These are phyloP conservation scores for Pyricularia grisea DNA, from an alignment of 2,329 filamentous ascomycete species.

Conservation along the genomic window DNA sequence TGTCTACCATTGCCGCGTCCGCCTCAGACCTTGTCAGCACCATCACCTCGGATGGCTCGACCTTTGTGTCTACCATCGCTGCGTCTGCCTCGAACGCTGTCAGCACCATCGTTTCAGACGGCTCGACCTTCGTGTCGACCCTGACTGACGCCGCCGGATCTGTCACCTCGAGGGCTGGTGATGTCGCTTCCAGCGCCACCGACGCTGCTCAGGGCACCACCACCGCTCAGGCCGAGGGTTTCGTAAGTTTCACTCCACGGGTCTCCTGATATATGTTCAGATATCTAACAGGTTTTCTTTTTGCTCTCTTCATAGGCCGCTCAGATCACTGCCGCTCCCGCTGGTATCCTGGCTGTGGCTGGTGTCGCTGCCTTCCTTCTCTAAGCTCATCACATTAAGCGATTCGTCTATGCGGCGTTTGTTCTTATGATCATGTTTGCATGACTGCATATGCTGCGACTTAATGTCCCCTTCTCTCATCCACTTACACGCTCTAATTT, in stretches of 20 bases:
- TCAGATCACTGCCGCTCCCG: slow-evolving; percentile 33
- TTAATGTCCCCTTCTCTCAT: slow-evolving; percentile 2
- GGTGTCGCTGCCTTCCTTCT: slow-evolving; percentile 39
- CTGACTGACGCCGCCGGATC: slow-evolving; percentile 10
- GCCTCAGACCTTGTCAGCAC: slow-evolving; percentile 23
- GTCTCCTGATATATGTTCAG: neutral
- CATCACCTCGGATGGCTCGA: slow-evolving; percentile 9
- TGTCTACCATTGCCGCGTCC: slow-evolving; percentile 8
- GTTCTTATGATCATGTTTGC: neutral
- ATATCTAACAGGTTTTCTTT: slow-evolving; percentile 6
- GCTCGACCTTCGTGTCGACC: neutral
- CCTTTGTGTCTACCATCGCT: slow-evolving; percentile 8
- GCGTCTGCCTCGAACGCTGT: slow-evolving; percentile 20
- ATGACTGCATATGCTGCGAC: neutral
- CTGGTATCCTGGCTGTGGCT: slow-evolving; percentile 36
- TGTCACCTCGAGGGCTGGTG: slow-evolving; percentile 17
- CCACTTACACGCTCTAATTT: neutral
- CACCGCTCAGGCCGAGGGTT: slow-evolving; percentile 9
- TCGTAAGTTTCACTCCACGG: slow-evolving; percentile 14
- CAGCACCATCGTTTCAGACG: slow-evolving; percentile 18
- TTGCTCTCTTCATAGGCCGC: slow-evolving; percentile 16
- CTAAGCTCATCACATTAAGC: slow-evolving; percentile 21
- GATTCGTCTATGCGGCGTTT: neutral
- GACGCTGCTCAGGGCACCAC: neutral
- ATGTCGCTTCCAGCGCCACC: slow-evolving; percentile 13